Base-by-base conservation (phyloP, 768 basidiomycete species). In the Suillus lakei region DNA sequence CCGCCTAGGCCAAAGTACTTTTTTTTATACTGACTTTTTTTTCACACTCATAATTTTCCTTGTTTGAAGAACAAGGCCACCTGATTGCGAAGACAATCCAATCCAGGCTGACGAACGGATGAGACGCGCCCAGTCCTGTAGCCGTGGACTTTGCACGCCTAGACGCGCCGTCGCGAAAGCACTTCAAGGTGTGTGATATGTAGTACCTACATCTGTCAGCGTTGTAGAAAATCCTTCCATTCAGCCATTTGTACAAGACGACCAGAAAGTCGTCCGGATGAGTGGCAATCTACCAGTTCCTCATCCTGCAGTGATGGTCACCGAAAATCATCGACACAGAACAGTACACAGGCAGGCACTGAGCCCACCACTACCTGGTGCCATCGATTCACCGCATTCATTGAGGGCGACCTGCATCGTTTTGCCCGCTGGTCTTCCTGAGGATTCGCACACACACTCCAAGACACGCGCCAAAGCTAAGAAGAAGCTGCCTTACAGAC, bases 21-120 rank as follows among this genome's bases (percentile, higher is more conserved):
- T 15, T 10, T 7, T 62, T 26, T 21, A 1, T n/a, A 53, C 39
- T 18, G 30, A 28, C 6, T 16, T 28, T 18, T 28, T n/a, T 9
- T 16, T n/a, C 21, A n/a, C 5, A 26, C 15, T 55, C 34, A 55
- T 7, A 4, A 56, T 44, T 64, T 62, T 32, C 13, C 6, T 61
- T 38, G 16, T 13, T 26, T 13, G n/a, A 61, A 87, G 85, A 68
- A 81, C 79, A 28, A 79, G 77, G 48, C 84, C 81, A 62, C 87
- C 86, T 1, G 83, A 83, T 36, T 77, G 69, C 5, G 87, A 88
- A 69, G 87, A 88, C 67, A 79, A 71, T 56, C 72, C 77, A 56
- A 67, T 41, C 16, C 77, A 81, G 68, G 86, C 86, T n/a, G 67
- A 77, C 51, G 70, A 78, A 60, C 83, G 87, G 56, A 73, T 71